Evolutionary conservation across 2,329 filamentous ascomycete genomes (phyloP).

Genomic region (Sphaerulina musiva): DNA sequence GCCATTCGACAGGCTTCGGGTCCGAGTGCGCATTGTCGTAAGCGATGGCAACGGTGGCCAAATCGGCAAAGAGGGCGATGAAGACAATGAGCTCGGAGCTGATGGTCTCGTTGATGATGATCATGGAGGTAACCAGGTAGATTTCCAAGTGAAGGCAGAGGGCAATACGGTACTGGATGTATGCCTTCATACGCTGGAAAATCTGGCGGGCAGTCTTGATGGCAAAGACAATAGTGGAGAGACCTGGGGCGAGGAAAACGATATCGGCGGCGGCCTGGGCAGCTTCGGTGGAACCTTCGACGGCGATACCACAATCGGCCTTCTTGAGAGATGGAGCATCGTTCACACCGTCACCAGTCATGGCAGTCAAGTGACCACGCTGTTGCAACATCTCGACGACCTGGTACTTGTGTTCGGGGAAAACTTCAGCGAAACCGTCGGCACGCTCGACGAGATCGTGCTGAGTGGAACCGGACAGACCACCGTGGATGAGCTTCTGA

Average conservation of each 20-base stretch:
- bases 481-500: conserved; percentile 68
- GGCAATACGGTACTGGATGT: conserved; percentile 71
- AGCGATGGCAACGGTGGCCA: conserved; percentile 70
- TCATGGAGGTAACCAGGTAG: conserved; percentile 70
- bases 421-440: conserved; percentile 67
- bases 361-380: conserved; percentile 65
- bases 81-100: conserved; percentile 68
- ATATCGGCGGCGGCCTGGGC: conserved; percentile 68
- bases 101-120: conserved; percentile 73
- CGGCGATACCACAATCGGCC: conserved; percentile 67
- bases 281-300: conserved; percentile 65
- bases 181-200: conserved; percentile 72
- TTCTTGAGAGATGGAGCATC: conserved; percentile 68
- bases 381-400: conserved; percentile 71
- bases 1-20: conserved; percentile 69
- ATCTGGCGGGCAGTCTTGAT: conserved; percentile 70
- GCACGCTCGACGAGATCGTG: conserved; percentile 71
- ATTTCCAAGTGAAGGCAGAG: conserved; percentile 68
- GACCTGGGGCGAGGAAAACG: conserved; percentile 66
- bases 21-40: conserved; percentile 76
- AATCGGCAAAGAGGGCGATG: conserved; percentile 70
- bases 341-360: conserved; percentile 71
- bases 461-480: conserved; percentile 64
- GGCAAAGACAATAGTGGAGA: conserved; percentile 63
- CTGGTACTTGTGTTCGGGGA: conserved; percentile 70